Conservation (phyloP, 2,329 filamentous ascomycete genomes). For the Proliferodiscus dingleyae region DNA sequence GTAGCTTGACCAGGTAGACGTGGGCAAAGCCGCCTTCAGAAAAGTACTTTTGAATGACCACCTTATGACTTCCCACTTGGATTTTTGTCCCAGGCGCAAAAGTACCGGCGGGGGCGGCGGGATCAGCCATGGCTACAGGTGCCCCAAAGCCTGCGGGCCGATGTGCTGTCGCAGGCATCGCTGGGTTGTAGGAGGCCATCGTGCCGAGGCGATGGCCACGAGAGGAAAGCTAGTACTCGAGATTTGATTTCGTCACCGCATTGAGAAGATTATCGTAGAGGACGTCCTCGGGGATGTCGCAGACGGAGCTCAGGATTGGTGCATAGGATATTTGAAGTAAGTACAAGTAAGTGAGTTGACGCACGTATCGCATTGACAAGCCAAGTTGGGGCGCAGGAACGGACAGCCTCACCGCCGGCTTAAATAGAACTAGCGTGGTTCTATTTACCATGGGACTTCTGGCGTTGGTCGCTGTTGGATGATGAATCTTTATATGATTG, state of each 20-base stretch:
- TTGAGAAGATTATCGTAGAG: conserved; percentile 18
- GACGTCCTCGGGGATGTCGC: no score
- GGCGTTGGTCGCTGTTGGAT: no score
- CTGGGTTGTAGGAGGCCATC: conserved; percentile 40
- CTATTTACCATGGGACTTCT: no score
- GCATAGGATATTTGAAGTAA: neutral
- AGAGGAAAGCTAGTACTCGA: conserved; percentile 13
- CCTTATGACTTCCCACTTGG: conserved; percentile 86
- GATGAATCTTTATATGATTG: no score
- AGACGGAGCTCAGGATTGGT: no score
- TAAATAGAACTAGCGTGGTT: no score
- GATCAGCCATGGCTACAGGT: conserved; percentile 37
- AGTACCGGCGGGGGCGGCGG: conserved; percentile 67
- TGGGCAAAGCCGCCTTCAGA: conserved; percentile 98
- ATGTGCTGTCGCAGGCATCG: conserved; percentile 34
- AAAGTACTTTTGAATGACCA: conserved; percentile 93
- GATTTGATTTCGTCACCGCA: conserved; percentile 28
- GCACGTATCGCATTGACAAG: no score
- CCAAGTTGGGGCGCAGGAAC: no score
- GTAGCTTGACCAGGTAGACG: conserved; percentile 90
- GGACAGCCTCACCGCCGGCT: no score
- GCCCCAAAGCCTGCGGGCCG: conserved; percentile 43
- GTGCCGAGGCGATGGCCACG: conserved; percentile 18
- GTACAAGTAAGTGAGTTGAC: neutral
- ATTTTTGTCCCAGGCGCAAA: conserved; percentile 95